Evolutionary conservation across 1,284 basidiomycete species (phyloP), one percentile per base, ranked within the genome.

Genomic region (Austroboletus olivaceoglutinosus): DNA sequence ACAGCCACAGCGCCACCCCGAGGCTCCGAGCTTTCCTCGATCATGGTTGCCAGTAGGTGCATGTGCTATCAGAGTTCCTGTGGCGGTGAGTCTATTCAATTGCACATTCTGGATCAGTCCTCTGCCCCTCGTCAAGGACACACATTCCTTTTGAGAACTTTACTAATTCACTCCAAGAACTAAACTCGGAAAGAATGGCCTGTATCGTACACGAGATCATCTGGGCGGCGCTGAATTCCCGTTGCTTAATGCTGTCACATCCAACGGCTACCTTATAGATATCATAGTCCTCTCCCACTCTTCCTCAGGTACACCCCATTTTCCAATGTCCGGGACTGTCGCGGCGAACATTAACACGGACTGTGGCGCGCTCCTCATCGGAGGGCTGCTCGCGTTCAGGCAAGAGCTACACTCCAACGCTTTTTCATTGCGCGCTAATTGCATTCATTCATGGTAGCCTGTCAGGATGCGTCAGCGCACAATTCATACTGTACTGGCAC

Each of bases 401-500:
- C 53, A 34, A 51, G 60, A 12, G 19, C 43, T 15, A 16, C n/a
- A 27, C 31, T n/a, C 34, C 5, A 13, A 10, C 15, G 15, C 2
- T 42, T 46, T 13, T 10, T 33, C 19, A 2, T 23, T 19, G 2
- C 7, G 21, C n/a, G 13, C 13, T 43, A 21, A 55, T 45, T 8
- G 11, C 25, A 42, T 19, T 30, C 18, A 30, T 19, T 18, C 38
- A 23, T 11, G 13, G 12, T 33, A 63, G 64, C 25, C 52, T 63
- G 29, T 63, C 61, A 3, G 61, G 64, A 43, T 67, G 64, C 16
- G 48, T 63, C 16, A 63, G 39, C 31, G 53, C 63, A 52, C 61
- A 63, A 43, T 65, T 59, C 27, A 42, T 61, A n/a, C 22, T 64
- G 25, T 66, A 64, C 29, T 66, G 40, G 52, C 57, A 62, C 19